Evolutionary conservation across 176 grass and related monocot genomes (phyloP), one percentile per base, ranked within the genome.

Genomic region (Aegilops tauschii): DNA sequence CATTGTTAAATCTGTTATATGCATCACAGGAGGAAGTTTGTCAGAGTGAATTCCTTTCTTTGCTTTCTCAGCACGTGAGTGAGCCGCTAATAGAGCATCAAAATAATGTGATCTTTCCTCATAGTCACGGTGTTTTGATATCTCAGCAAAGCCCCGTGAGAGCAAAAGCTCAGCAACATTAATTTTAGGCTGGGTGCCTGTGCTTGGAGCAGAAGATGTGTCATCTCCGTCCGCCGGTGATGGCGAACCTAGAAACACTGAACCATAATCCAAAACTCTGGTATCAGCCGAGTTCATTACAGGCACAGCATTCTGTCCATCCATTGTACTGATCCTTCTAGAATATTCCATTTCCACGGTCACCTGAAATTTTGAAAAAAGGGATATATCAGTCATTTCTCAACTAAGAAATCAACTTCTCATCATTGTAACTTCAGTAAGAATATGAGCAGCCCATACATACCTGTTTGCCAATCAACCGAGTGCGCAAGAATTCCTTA

Each of bases 271-370:
- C 87, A 94, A 90, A 73, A 96, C 87, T 86, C 92, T 92, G 71
- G 90, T 70, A 88, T 96, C 96, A 39, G 86, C 85, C 2, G 34
- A 39, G 61, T 74, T 90, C 16, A 86, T n/a, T 68, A 82, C 65
- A 7, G 92, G 86, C 20, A 32, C 85, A 30, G 73, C 64, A 87
- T 63, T 90, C 65, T 91, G 90, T 79, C 92, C 94, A 77, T 96
- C 92, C 54, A 85, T 14, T 21, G 84, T 80, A 77, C 85, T 88
- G 52, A 99, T 91, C 81, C 93, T 99, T 85, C 97, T 88, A 82
- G 97, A 94, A 42, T 99, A 99, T 76, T 99, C 97, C 97, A 99
- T 99, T 68, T 90, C 88, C 74, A 99, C 97, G 35, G 87, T 90
- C 30, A 96, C 97, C 97, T 99, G 73, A 30, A 90, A 77, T 81